Evolutionary conservation across 202 grass and related monocot genomes (phyloP), one percentile per base, ranked within the genome.

Genomic region (Digitaria exilis): DNA sequence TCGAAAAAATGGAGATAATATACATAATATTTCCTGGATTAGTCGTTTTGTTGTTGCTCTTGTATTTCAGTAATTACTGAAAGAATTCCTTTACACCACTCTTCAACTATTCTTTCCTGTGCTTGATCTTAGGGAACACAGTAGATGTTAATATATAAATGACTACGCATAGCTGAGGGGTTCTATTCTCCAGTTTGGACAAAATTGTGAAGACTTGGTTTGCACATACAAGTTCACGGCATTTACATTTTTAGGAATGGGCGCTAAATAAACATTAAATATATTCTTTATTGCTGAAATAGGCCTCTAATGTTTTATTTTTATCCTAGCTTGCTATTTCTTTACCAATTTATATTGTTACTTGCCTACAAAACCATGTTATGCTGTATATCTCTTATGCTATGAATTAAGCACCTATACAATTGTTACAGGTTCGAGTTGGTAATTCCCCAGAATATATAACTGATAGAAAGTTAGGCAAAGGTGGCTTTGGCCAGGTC

Each of bases 401-500:
- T 71, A 75, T 51, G 74, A 50, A 63, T 31, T 79, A 65, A 73
- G 14, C 18, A 35, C 51, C 24, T 83, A 31, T 71, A 54, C 30
- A 34, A 73, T 0, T 78, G 58, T 88, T 84, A 32, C 88, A 97
- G 94, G 89, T 97, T 93, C 94, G 93, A 93, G 86, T 97, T 37
- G 94, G 94, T 57, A 91, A 91, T 60, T 97, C 94, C 43, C 94
- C 94, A 80, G 78, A 87, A 49, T 97, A 93, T 88, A 72, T 91
- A 62, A 90, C 89, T 76, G 91, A 88, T 70, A 89, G 87, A 58
- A 97, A 97, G 81, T 84, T 97, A 73, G 94, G 94, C 75, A 97
- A 97, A 90, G 94, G 94, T 84, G 94, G 94, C 66, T 97, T 97
- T 85, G 94, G 94, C 69, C 94, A 97, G 89, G 94, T 97, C 61